Base-by-base conservation (phyloP, 1,139 yeast genomes). In the Wickerhamomyces sp. region DNA sequence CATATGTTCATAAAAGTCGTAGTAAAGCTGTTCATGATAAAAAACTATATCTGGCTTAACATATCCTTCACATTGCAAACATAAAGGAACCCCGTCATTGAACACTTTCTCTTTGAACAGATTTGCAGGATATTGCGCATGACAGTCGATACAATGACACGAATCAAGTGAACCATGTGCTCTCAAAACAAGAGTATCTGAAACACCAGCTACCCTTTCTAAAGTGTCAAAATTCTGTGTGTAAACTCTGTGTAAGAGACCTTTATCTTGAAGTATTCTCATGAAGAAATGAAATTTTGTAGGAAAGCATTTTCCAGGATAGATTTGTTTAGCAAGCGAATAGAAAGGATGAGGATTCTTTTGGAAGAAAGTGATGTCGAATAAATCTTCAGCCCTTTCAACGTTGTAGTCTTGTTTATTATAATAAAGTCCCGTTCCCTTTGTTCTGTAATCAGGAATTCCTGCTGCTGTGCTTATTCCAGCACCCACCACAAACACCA, bases 301-400 rank as follows among this genome's bases (percentile, higher is more conserved):
- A 0, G 97, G 97, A 33, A 75, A 64, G 58, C 79, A 90, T 48
- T 82, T 81, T 0, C 96, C 95, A 0, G 98, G 98, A 51, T 81
- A 87, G 38, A 92, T 67, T 51, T 88, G 97, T 15, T 76, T 76
- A 0, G 96, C 95, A 40, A 90, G 68, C 0, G 87, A 78, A 54
- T 86, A 89, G 58, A 90, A 90, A 0, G 97, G 94, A 47, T 76
- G 70, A 0, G 97, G 97, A 38, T 76, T 73, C 41, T 81, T 70
- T 37, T 72, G 65, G 59, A 88, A 87, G 60, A 78, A 92, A 25
- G 81, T 89, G 26, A 90, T 82, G 56, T 89, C 97, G 60, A 90
- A 92, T 1, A 92, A 96, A 0, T 97, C 97, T 59, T 90, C 98
- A 0, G 97, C 94, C 56, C 77, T 89, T 5, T 97, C 97, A 35